phyloP scores from a whole-genome alignment of 192 early-diverging fungal genomes.

The Linnemannia schmuckeri region DNA sequence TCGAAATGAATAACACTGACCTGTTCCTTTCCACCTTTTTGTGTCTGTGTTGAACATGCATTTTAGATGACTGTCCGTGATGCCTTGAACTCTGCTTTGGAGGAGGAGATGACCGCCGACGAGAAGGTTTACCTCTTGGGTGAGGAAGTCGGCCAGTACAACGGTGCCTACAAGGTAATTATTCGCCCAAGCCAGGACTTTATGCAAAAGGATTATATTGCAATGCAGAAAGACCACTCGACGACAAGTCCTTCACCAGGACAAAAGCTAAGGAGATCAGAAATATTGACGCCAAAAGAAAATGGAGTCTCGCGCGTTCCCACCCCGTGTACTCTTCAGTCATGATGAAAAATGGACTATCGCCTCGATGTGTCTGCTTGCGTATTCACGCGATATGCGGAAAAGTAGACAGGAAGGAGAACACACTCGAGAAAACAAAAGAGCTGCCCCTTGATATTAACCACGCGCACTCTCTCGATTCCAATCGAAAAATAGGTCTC shows the following conservation, averaged over 20 bases:
- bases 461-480: not conserved
- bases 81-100: slow-evolving; percentile 96
- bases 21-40: not conserved
- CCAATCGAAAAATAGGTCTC: slow-evolving; percentile 75
- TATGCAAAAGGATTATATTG: not conserved
- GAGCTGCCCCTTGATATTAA: not conserved
- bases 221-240: not conserved
- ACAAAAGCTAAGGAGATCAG: not conserved
- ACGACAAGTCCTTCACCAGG: not conserved
- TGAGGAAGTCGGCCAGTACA: slow-evolving; percentile 99
- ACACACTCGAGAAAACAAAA: not conserved
- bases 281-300: not conserved
- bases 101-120: slow-evolving; percentile 95
- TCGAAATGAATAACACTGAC: not conserved
- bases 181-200: not conserved
- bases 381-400: not conserved
- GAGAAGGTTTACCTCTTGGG: slow-evolving; percentile 94
- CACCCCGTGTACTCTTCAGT: not conserved
- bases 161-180: slow-evolving; percentile 97
- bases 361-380: not conserved
- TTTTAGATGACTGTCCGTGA: slow-evolving; percentile 96
- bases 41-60: not conserved
- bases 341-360: not conserved
- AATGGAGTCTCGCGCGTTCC: not conserved
- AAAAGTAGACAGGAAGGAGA: not conserved